Percentiles rank a stretch among this genome's conserved stretches.
phyloP scores from a whole-genome alignment of 108 stramenopile genomes.

The Nitzschia palea region DNA sequence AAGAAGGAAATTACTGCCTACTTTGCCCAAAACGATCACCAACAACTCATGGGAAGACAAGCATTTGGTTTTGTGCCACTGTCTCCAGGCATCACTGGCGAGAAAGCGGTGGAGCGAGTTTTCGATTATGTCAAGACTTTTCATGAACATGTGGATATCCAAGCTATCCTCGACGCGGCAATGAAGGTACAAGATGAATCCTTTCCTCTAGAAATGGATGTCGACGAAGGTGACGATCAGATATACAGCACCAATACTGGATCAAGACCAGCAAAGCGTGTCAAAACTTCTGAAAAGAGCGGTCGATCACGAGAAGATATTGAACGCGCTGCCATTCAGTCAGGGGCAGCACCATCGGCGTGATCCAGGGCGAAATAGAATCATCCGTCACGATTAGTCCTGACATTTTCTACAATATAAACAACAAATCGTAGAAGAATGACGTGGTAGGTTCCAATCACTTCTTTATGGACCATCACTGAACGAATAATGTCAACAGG shows the following conservation, averaged over 20 bases:
- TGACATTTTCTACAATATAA: background rate
- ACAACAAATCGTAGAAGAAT: background rate
- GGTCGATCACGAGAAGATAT: constrained; percentile 32
- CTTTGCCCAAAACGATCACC: constrained; percentile 59
- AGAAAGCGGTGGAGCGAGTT: constrained; percentile 24
- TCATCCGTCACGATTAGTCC: background rate
- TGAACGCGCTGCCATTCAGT: constrained; percentile 31
- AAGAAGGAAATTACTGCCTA: constrained; percentile 65
- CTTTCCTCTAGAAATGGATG: background rate
- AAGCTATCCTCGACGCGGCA: constrained; percentile 49
- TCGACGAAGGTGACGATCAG: constrained; percentile 10
- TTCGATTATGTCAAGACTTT: constrained; percentile 49
- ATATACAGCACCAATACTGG: background rate
- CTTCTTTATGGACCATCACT: no score
- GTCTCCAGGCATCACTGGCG: constrained; percentile 39
- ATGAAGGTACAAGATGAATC: constrained; percentile 22
- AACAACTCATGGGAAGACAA: constrained; percentile 19
- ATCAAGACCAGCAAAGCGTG: background rate
- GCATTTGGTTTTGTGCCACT: constrained; percentile 85
- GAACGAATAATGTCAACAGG: no score
- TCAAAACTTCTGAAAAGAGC: background rate
- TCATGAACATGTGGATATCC: constrained; percentile 56
- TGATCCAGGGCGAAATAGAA: constrained; percentile 35
- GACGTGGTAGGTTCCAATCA: background rate
- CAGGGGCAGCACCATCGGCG: constrained; percentile 49